Percentiles rank a stretch among this genome's conserved stretches.
Conservation (phyloP, 2,329 filamentous ascomycete species). For the Pseudocercospora pini-densiflorae region DNA sequence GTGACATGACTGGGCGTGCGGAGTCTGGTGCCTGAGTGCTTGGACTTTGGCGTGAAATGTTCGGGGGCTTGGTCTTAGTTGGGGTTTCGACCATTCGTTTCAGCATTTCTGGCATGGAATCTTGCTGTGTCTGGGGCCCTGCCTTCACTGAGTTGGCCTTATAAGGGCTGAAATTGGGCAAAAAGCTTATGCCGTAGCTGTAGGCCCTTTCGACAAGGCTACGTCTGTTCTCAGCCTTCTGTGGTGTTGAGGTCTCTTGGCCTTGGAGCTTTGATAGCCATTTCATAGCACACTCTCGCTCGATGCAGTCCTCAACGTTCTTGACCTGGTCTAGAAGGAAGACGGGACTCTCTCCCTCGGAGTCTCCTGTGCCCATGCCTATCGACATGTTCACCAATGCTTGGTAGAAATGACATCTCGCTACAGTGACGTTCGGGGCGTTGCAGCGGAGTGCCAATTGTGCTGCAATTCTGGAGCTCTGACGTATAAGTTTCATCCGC, state of each 20-base stretch:
- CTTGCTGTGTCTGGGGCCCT: not conserved
- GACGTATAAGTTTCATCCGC: not conserved
- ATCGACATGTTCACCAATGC: not conserved
- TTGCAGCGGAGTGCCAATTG: not conserved
- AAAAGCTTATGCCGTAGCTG: not conserved
- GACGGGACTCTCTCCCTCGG: not conserved
- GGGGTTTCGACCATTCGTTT: not conserved
- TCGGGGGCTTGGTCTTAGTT: not conserved
- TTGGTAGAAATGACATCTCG: not conserved
- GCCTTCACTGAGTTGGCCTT: not conserved
- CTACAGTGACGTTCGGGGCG: not conserved
- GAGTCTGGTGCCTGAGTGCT: not conserved
- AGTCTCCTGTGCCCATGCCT: not conserved
- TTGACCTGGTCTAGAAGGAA: not conserved
- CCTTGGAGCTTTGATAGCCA: not conserved
- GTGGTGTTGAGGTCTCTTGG: not conserved
- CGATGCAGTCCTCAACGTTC: not conserved
- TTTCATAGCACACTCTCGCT: not conserved
- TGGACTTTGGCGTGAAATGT: not conserved
- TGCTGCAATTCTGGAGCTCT: not conserved
- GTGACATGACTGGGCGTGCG: not conserved
- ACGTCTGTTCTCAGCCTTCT: not conserved
- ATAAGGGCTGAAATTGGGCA: not conserved
- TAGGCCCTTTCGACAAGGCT: not conserved
- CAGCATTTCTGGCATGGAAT: not conserved